These are phyloP conservation scores for Cercospora nicotianae DNA, from an alignment of 2,329 filamentous ascomycete species.

Conservation along the genomic window DNA sequence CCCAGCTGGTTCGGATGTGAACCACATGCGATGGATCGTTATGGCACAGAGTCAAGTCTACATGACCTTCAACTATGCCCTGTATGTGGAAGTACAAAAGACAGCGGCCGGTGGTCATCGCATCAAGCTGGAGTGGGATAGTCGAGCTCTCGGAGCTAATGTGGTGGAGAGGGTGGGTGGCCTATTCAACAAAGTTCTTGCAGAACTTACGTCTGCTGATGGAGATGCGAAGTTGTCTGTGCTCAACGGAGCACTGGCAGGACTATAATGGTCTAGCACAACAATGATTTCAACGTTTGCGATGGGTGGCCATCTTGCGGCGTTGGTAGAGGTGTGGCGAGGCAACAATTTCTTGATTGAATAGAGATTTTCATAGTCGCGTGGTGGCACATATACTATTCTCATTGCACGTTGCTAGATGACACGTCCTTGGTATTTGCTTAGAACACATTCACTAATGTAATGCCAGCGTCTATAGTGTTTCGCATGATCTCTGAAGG, in stretches of 20 bases:
- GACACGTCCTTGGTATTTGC: not conserved
- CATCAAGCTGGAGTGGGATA: not conserved
- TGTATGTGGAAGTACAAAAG: constrained; percentile 4
- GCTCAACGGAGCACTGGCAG: not conserved
- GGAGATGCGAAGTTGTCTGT: not conserved
- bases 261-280: not conserved
- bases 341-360: not conserved
- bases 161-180: not conserved
- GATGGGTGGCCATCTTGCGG: not conserved
- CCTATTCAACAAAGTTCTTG: not conserved
- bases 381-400: not conserved
- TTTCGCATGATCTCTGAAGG: not conserved
- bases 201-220: not conserved
- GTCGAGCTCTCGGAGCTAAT: not conserved
- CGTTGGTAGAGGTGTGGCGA: not conserved
- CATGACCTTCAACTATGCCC: not conserved
- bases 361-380: not conserved
- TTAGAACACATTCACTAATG: not conserved
- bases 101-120: not conserved
- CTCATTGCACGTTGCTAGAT: not conserved
- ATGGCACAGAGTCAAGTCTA: not conserved
- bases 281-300: not conserved
- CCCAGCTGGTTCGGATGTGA: not conserved
- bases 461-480: not conserved
- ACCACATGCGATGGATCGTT: not conserved